These are phyloP conservation scores for Globisporangium solare DNA, from an alignment of 352 stramenopile species.

Conservation along the genomic window DNA sequence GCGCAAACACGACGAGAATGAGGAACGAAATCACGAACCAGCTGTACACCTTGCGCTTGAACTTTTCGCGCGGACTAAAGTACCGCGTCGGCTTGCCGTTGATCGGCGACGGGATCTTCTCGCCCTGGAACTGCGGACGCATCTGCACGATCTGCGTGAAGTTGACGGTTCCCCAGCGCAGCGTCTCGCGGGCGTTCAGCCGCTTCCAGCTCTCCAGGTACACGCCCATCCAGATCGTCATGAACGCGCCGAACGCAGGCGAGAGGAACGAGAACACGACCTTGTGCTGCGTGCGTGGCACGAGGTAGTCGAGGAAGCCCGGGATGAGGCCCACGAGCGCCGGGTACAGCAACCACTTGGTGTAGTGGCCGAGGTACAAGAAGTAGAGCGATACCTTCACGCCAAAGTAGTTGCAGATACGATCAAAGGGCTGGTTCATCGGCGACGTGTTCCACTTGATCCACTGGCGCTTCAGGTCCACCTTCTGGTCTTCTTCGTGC, in stretches of 20 bases:
- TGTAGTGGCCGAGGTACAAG: constrained; percentile 95
- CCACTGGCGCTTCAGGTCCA: constrained; percentile 56
- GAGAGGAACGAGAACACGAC: constrained; percentile 73
- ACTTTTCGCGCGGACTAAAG: constrained; percentile 58
- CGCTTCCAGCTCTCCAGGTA: constrained; percentile 91
- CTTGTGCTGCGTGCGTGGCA: constrained; percentile 40
- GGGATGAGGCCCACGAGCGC: constrained; percentile 89
- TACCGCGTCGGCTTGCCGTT: constrained; percentile 63
- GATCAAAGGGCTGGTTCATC: constrained; percentile 78
- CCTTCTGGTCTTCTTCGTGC: constrained; percentile 65
- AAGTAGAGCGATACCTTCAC: constrained; percentile 97
- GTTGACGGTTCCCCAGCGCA: constrained; percentile 82
- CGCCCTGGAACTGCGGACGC: constrained; percentile 71
- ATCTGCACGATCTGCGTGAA: constrained; percentile 64
- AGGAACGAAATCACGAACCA: constrained; percentile 78
- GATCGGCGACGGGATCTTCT: constrained; percentile 72
- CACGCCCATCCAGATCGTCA: constrained; percentile 87
- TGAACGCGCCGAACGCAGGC: constrained; percentile 79
- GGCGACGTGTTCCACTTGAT: constrained; percentile 63
- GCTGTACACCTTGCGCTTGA: constrained; percentile 70
- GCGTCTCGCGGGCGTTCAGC: constrained; percentile 64
- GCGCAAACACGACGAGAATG: constrained; percentile 67
- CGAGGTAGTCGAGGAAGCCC: constrained; percentile 67
- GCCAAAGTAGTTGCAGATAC: constrained; percentile 82
- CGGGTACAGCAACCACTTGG: constrained; percentile 93